Percentiles rank a stretch among this genome's conserved stretches.
Conservation (phyloP, 352 stramenopile genomes). For the Pythium rhizo-oryzae region DNA sequence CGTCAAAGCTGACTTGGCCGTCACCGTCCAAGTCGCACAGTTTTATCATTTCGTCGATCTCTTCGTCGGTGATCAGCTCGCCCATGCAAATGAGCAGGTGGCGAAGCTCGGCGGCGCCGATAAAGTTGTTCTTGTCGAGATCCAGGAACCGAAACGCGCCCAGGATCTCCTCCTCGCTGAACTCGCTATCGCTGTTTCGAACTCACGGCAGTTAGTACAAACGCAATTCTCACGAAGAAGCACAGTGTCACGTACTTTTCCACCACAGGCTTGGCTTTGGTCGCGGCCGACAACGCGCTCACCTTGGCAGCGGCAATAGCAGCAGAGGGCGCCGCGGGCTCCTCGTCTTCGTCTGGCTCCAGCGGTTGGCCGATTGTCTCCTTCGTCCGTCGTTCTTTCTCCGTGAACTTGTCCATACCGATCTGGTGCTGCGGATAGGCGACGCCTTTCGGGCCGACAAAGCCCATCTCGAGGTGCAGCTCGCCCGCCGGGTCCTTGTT, state of each 20-base stretch:
- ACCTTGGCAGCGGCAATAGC: conserved; percentile 27
- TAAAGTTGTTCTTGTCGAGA: conserved; percentile 94
- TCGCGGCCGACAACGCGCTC: conserved; percentile 33
- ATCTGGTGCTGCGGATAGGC: conserved; percentile 92
- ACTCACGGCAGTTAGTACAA: not conserved
- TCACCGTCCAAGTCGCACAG: conserved; percentile 94
- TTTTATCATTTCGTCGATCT: conserved; percentile 93
- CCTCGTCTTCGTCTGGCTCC: conserved; percentile 23
- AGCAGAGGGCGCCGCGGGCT: conserved; percentile 9
- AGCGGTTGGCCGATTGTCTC: conserved; percentile 42
- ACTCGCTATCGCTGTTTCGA: conserved; percentile 60
- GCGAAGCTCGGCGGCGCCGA: conserved; percentile 91
- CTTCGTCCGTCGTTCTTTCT: conserved; percentile 76
- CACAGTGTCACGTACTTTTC: conserved; percentile 34
- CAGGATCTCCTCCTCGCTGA: conserved; percentile 93
- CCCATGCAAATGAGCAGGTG: conserved; percentile 96
- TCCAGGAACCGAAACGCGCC: conserved; percentile 92
- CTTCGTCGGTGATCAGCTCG: conserved; percentile 95
- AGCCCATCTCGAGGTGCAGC: conserved; percentile 88
- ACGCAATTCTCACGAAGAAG: not conserved
- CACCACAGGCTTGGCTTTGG: conserved; percentile 21
- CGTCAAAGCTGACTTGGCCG: conserved; percentile 91
- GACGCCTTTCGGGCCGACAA: conserved; percentile 76
- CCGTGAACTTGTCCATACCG: conserved; percentile 71
- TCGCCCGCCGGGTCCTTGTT: conserved; percentile 85